Conservation (phyloP, 495 filamentous ascomycete species). For the Hypomontagnella monticulosa region DNA sequence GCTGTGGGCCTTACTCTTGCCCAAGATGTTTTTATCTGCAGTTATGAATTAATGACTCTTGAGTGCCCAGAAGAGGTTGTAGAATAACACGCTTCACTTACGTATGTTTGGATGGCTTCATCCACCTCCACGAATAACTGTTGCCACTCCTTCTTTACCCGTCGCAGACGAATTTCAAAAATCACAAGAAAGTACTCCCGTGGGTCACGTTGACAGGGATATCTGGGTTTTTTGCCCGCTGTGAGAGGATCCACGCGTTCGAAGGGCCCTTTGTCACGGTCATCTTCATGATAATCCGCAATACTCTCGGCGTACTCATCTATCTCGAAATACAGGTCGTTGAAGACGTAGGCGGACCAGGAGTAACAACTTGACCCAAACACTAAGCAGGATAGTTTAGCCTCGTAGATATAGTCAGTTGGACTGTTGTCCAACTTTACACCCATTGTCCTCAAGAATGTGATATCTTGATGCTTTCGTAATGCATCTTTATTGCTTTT, state of each 20-base stretch:
- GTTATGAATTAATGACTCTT: no score
- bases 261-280: not conserved
- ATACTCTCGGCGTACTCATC: conserved; percentile 2
- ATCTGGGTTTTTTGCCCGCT: conserved; percentile 3
- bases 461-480: conserved; percentile 14
- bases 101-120: conserved; percentile 4
- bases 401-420: conserved; percentile 19
- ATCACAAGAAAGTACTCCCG: conserved; percentile 15
- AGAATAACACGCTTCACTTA: no score
- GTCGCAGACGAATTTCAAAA: not conserved
- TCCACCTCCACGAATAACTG: not conserved
- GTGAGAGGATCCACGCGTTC: conserved; percentile 5
- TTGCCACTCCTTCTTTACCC: conserved; percentile 8
- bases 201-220: not conserved
- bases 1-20: not conserved
- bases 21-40: no score
- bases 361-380: conserved; percentile 2
- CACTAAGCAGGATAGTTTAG: conserved; percentile 10
- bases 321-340: conserved; percentile 14
- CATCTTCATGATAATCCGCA: not conserved
- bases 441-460: conserved; percentile 18
- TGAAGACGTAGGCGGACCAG: conserved; percentile 19
- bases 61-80: no score
- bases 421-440: conserved; percentile 6
- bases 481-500: not conserved